These are phyloP conservation scores for Mortierella sp. DNA, from an alignment of 371 early-diverging fungal genomes.

Conservation along the genomic window DNA sequence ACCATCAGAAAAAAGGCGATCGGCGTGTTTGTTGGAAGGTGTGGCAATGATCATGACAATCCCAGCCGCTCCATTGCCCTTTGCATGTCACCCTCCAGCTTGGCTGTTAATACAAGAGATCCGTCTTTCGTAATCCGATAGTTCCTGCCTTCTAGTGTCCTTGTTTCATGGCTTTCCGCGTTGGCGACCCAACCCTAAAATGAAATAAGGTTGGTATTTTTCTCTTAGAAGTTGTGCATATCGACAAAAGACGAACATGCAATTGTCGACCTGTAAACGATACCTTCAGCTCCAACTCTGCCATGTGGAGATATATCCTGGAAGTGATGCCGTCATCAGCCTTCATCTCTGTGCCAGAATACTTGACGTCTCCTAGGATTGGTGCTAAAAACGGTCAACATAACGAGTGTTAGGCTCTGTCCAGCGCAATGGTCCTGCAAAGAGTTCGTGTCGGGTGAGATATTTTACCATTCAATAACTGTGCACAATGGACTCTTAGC, in stretches of 20 bases:
- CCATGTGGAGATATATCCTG: constrained; percentile 37
- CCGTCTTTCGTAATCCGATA: neutral
- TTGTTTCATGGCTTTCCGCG: neutral
- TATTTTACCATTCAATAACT: constrained; percentile 30
- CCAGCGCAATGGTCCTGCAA: neutral
- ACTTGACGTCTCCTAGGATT: constrained; percentile 42
- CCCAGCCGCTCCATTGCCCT: neutral
- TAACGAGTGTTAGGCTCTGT: neutral
- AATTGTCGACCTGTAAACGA: too few species aligned
- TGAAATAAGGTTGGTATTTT: neutral
- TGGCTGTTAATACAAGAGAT: neutral
- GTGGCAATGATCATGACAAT: neutral
- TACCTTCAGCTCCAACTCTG: constrained; percentile 30
- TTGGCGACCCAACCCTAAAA: neutral
- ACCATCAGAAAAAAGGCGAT: too few species aligned
- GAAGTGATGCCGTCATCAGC: neutral
- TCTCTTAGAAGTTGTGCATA: neutral
- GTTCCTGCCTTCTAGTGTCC: neutral
- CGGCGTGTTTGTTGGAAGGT: neutral
- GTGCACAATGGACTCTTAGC: constrained; percentile 45
- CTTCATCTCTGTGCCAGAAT: neutral
- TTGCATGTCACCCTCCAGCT: neutral
- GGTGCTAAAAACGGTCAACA: constrained; percentile 24
- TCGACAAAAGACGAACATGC: neutral
- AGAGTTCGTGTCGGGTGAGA: neutral